Conservation (phyloP, 139 green algal species). For the Pycnococcus provasolii region DNA sequence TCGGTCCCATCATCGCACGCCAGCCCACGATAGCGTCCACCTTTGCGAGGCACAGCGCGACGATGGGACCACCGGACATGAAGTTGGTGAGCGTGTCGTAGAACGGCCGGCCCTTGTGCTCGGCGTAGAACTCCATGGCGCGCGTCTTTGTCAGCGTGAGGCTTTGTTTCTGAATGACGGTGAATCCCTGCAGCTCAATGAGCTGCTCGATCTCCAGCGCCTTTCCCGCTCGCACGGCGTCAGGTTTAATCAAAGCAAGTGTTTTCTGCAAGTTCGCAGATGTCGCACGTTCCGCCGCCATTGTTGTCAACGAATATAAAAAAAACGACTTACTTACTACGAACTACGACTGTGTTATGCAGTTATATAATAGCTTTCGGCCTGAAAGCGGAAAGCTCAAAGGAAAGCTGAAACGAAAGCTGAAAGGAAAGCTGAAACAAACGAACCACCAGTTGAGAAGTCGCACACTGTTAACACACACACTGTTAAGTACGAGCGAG, state of each 20-base stretch:
- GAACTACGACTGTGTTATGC: too few species aligned
- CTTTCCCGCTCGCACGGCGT: constrained; percentile 45
- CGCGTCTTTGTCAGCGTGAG: constrained; percentile 40
- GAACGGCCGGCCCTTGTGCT: constrained; percentile 66
- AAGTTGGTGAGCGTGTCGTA: constrained; percentile 54
- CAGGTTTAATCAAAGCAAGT: constrained; percentile 61
- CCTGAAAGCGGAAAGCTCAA: too few species aligned
- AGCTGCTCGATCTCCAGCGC: constrained; percentile 59
- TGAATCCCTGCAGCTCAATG: constrained; percentile 56
- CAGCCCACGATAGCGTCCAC: constrained; percentile 50
- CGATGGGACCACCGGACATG: constrained; percentile 63
- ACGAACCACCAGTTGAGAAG: too few species aligned
- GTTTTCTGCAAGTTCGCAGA: constrained; percentile 37
- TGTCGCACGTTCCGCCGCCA: too few species aligned
- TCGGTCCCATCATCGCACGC: constrained; percentile 63
- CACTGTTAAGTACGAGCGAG: too few species aligned
- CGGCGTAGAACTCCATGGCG: constrained; percentile 69
- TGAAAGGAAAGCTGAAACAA: too few species aligned
- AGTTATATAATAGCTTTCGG: too few species aligned
- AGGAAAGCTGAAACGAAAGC: too few species aligned
- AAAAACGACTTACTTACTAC: too few species aligned
- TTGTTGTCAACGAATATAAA: too few species aligned
- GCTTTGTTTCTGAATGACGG: constrained; percentile 35
- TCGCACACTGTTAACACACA: too few species aligned
- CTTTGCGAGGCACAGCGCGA: constrained; percentile 54